Evolutionary conservation across 2,329 filamentous ascomycete species (phyloP).

Genomic region (Xylariaceae sp.): DNA sequence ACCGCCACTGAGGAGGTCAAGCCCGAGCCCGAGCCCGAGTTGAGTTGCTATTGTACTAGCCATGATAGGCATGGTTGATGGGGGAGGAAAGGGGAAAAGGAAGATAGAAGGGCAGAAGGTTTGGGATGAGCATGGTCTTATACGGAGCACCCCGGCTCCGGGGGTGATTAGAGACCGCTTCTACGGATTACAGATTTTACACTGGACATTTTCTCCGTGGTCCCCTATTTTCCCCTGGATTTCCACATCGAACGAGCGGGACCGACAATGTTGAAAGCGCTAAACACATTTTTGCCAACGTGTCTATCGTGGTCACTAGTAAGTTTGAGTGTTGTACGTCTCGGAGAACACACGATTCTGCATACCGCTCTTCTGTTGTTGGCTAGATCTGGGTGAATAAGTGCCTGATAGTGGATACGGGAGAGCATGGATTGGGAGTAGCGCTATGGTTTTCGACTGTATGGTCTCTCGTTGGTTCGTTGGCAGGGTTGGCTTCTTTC

Average conservation of each 20-base stretch:
- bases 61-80: constrained; percentile 18
- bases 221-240: background rate
- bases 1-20: constrained; percentile 9
- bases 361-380: background rate
- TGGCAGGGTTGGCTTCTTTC: background rate
- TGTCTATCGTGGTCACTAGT: background rate
- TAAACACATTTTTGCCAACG: too few species aligned
- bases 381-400: constrained; percentile 7
- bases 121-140: too few species aligned
- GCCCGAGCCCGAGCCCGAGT: constrained; percentile 7
- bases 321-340: background rate
- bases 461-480: background rate
- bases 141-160: too few species aligned
- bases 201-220: too few species aligned
- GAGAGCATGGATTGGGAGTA: constrained; percentile 10
- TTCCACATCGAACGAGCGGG: background rate
- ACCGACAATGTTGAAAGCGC: background rate
- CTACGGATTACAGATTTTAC: too few species aligned
- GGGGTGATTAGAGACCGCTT: background rate
- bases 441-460: background rate
- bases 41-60: constrained; percentile 19
- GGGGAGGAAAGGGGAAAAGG: background rate
- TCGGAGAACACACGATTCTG: background rate
- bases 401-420: constrained; percentile 11
- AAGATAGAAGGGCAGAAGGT: background rate